Conservation (phyloP, 2,329 filamentous ascomycete species). For the Hirsutella thompsonii region DNA sequence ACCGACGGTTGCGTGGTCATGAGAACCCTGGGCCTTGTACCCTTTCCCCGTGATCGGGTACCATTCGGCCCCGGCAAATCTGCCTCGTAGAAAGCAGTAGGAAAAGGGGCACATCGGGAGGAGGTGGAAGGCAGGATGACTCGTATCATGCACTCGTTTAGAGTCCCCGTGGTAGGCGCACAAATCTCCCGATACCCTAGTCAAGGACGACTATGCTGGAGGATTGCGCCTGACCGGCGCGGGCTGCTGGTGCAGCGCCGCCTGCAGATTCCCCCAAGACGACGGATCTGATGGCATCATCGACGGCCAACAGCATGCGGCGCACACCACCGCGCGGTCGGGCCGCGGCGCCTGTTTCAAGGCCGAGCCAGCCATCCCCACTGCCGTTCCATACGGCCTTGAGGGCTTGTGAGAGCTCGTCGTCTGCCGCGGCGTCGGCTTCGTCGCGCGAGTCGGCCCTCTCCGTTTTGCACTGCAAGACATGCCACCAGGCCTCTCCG, state of each 20-base stretch:
- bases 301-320: conserved; percentile 33
- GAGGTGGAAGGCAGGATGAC: no score
- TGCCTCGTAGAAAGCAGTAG: no score
- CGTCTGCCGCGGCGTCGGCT: conserved; percentile 9
- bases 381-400: conserved; percentile 30
- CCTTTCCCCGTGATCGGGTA: no score
- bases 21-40: no score
- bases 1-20: no score
- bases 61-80: no score
- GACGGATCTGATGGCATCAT: conserved; percentile 29
- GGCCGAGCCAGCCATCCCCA: conserved; percentile 33
- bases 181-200: not conserved
- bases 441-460: not conserved
- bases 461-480: conserved; percentile 21
- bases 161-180: no score
- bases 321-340: conserved; percentile 25
- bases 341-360: conserved; percentile 33
- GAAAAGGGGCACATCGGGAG: no score
- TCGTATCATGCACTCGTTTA: no score
- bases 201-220: conserved; percentile 7
- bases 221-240: not conserved
- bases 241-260: no score
- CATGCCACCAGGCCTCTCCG: conserved; percentile 37
- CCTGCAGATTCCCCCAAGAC: conserved; percentile 5
- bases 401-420: conserved; percentile 25